Conservation (phyloP, 208 protist species). For the Acanthamoeba rhysodes region DNA sequence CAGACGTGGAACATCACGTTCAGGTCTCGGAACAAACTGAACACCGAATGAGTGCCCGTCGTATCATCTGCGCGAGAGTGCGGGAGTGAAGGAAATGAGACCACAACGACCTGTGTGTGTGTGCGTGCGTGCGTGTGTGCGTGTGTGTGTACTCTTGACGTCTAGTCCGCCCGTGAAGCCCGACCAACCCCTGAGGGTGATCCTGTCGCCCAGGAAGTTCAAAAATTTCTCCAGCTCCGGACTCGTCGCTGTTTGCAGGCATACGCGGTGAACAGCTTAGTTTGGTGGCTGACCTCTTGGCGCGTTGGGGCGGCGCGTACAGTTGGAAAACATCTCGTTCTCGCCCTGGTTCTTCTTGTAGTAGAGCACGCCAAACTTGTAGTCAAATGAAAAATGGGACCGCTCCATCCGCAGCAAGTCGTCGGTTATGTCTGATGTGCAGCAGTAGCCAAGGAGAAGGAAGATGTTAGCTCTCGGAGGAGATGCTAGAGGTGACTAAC, state of each 20-base stretch:
- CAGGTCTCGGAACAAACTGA: slow-evolving; percentile 59
- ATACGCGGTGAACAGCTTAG: no score
- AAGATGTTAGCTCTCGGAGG: not conserved
- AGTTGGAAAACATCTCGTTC: slow-evolving; percentile 74
- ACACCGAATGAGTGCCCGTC: slow-evolving; percentile 71
- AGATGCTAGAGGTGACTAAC: not conserved
- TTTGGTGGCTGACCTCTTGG: no score
- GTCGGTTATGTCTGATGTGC: not conserved
- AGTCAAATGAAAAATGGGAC: slow-evolving; percentile 33
- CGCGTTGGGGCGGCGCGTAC: not conserved
- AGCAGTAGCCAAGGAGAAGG: not conserved
- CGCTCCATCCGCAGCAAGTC: slow-evolving; percentile 41
- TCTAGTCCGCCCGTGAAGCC: slow-evolving; percentile 77
- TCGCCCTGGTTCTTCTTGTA: slow-evolving; percentile 66
- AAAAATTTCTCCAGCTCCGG: slow-evolving; percentile 75
- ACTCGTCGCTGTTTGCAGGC: not conserved
- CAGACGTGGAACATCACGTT: slow-evolving; percentile 78
- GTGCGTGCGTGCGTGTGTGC: no score
- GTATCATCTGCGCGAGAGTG: slow-evolving; percentile 25
- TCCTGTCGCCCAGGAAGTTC: slow-evolving; percentile 69
- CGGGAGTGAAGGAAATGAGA: not conserved
- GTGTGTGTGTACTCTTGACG: slow-evolving; percentile 67
- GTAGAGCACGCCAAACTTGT: slow-evolving; percentile 77
- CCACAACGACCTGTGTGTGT: not conserved
- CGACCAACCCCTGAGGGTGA: slow-evolving; percentile 75